These are phyloP conservation scores for Annona squamosa DNA, from an alignment of 164 flowering plant species.

Conservation along the genomic window DNA sequence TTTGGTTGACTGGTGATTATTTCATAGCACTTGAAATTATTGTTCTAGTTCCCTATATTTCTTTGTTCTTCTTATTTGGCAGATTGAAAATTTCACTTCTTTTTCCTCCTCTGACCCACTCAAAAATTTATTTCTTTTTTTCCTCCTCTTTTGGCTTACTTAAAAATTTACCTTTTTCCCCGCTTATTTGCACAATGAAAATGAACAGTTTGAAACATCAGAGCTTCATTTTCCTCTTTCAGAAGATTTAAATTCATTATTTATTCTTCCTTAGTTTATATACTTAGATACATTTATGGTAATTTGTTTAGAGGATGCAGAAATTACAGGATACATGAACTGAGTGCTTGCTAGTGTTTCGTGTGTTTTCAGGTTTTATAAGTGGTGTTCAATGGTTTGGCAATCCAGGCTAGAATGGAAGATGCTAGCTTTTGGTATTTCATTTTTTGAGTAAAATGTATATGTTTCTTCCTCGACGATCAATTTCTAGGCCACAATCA, in stretches of 20 bases:
- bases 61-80: too few species aligned
- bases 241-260: neutral
- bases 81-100: too few species aligned
- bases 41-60: too few species aligned
- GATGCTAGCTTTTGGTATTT: neutral
- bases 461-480: neutral
- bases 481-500: neutral
- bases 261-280: too few species aligned
- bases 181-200: neutral
- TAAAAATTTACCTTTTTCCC: too few species aligned
- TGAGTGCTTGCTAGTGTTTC: neutral
- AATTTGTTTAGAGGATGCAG: neutral
- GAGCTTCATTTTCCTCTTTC: neutral
- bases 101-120: too few species aligned
- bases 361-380: neutral
- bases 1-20: too few species aligned
- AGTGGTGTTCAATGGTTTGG: neutral
- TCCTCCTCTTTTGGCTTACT: too few species aligned
- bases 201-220: neutral
- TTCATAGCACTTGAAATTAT: too few species aligned
- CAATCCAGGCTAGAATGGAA: neutral
- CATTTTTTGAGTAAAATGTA: neutral
- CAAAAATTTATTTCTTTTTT: too few species aligned
- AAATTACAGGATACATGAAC: neutral
- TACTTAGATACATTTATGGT: neutral